Conservation (phyloP, 2,329 filamentous ascomycete genomes). For the Dothideomycetes sp. region DNA sequence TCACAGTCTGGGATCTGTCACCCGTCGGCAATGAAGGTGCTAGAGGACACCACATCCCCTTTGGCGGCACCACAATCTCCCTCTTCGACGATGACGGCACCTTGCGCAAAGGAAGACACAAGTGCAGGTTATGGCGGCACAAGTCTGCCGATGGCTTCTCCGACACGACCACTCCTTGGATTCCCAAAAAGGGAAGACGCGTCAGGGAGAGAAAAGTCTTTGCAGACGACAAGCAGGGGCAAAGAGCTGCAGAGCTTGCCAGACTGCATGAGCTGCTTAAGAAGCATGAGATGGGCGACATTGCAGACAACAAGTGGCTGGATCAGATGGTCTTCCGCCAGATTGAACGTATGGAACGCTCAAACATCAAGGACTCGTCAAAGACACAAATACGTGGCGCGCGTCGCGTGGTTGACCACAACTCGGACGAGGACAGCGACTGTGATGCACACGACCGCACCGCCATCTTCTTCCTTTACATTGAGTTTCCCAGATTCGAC, state of each 20-base stretch:
- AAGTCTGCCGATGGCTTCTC: conserved; percentile 77
- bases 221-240: conserved; percentile 21
- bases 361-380: conserved; percentile 25
- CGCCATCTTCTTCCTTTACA: conserved; percentile 68
- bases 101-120: conserved; percentile 81
- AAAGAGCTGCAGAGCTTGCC: conserved; percentile 60
- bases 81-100: conserved; percentile 93
- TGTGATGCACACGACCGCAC: conserved; percentile 35
- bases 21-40: conserved; percentile 61
- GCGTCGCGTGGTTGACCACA: not conserved
- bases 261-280: conserved; percentile 84
- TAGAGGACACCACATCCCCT: conserved; percentile 72
- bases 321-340: conserved; percentile 88
- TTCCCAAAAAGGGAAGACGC: conserved; percentile 39
- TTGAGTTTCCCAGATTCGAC: conserved; percentile 90
- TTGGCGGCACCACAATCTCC: conserved; percentile 83
- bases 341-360: conserved; percentile 56
- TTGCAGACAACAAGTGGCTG: conserved; percentile 85
- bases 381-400: conserved; percentile 4
- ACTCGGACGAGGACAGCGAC: conserved; percentile 28
- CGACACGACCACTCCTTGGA: conserved; percentile 65
- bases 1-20: conserved; percentile 91
- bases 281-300: conserved; percentile 96
- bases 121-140: conserved; percentile 75
- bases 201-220: conserved; percentile 50